phyloP scores from a whole-genome alignment of 2,329 filamentous ascomycete species.

The Xylaria hypoxylon region DNA sequence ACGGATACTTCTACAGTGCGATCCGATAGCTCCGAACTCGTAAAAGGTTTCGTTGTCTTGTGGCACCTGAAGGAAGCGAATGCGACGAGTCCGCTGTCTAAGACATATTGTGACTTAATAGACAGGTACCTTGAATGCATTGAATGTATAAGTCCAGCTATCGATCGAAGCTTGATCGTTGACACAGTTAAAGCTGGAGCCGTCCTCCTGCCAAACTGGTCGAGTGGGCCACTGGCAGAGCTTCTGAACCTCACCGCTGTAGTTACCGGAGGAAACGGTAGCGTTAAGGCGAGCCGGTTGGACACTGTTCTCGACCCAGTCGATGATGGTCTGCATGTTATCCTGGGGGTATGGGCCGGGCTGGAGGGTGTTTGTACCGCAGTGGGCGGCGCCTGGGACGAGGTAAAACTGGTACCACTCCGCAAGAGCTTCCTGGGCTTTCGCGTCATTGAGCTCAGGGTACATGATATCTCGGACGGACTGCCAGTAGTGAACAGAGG shows the following conservation, averaged over 20 bases:
- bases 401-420: constrained; percentile 68
- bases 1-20: too few species aligned
- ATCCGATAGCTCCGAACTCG: too few species aligned
- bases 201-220: constrained; percentile 47
- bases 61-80: background rate
- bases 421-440: constrained; percentile 56
- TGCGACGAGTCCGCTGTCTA: background rate
- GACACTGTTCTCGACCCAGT: constrained; percentile 71
- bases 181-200: constrained; percentile 45
- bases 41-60: too few species aligned
- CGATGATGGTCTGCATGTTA: constrained; percentile 76
- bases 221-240: constrained; percentile 57
- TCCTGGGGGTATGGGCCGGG: constrained; percentile 63
- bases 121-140: constrained; percentile 6
- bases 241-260: constrained; percentile 52
- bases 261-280: constrained; percentile 49
- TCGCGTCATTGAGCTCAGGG: constrained; percentile 53
- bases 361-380: constrained; percentile 58
- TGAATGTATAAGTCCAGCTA: constrained; percentile 12
- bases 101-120: background rate
- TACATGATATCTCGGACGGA: constrained; percentile 65
- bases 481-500: constrained; percentile 67
- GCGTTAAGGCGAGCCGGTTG: constrained; percentile 54
- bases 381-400: constrained; percentile 66
- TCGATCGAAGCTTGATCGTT: constrained; percentile 11